Evolutionary conservation across 2,329 filamentous ascomycete genomes (phyloP).

Genomic region (Colletotrichum magnum): DNA sequence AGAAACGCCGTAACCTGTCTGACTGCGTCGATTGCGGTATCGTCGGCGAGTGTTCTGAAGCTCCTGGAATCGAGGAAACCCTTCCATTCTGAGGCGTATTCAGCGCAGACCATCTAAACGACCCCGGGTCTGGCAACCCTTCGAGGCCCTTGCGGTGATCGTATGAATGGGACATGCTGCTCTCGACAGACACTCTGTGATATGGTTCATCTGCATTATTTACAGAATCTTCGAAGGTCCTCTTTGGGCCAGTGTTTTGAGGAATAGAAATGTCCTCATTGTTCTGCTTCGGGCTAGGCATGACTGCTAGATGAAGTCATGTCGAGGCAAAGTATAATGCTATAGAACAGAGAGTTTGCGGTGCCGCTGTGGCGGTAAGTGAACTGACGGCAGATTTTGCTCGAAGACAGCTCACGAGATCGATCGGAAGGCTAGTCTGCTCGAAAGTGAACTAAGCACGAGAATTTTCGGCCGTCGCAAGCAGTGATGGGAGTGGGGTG

Average conservation of each 20-base stretch:
- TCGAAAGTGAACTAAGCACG: too few species aligned
- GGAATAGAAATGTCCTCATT: constrained; percentile 42
- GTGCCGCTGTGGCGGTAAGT: too few species aligned
- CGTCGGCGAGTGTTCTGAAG: constrained; percentile 42
- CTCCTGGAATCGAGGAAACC: constrained; percentile 39
- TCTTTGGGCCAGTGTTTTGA: constrained; percentile 43
- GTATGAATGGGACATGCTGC: constrained; percentile 43
- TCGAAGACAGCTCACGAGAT: too few species aligned
- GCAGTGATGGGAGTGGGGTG: constrained; percentile 18
- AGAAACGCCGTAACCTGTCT: constrained; percentile 59
- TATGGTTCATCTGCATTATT: constrained; percentile 45
- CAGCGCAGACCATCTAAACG: constrained; percentile 55
- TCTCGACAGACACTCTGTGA: constrained; percentile 46
- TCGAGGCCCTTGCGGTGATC: constrained; percentile 39
- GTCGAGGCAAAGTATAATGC: neutral
- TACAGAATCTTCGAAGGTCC: constrained; percentile 43
- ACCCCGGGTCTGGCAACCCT: constrained; percentile 48
- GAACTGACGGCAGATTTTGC: too few species aligned
- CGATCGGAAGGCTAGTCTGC: too few species aligned
- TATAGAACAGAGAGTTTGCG: neutral
- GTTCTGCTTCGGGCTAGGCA: constrained; percentile 42
- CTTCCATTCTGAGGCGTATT: constrained; percentile 52
- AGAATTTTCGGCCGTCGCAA: neutral
- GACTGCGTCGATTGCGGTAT: constrained; percentile 33
- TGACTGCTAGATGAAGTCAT: constrained; percentile 31